phyloP scores from a whole-genome alignment of 441 rosid genomes.

The Daphne laureola region DNA sequence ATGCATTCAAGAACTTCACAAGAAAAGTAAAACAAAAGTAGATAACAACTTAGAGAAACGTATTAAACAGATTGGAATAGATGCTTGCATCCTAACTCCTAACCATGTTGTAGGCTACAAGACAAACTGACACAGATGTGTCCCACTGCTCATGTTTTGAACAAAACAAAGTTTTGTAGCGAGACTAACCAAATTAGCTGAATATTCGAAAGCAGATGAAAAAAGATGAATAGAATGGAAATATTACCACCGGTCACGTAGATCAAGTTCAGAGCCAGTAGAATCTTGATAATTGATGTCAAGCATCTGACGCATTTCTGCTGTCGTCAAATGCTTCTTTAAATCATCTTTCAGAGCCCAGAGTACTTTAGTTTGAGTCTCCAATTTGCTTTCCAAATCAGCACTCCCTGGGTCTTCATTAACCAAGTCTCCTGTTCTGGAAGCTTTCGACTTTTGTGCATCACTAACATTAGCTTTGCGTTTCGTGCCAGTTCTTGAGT shows the following conservation, averaged over 20 bases:
- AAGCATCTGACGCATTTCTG: conserved; percentile 80
- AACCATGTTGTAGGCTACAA: no score
- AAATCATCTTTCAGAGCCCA: conserved; percentile 90
- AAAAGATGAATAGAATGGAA: conserved; percentile 3
- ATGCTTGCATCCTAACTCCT: no score
- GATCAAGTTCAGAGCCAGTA: conserved; percentile 79
- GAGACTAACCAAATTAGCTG: background rate
- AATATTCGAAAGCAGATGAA: background rate
- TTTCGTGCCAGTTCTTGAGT: conserved; percentile 48
- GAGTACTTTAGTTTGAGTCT: conserved; percentile 71
- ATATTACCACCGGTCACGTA: conserved; percentile 78
- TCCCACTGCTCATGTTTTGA: no score
- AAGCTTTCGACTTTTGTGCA: conserved; percentile 47
- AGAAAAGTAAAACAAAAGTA: no score
- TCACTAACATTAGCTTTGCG: conserved; percentile 41
- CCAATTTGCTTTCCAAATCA: conserved; percentile 51
- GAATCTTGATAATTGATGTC: conserved; percentile 70
- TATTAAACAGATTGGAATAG: no score
- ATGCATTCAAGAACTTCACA: no score
- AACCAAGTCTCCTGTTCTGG: conserved; percentile 34
- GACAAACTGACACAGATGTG: no score
- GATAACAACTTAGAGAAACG: no score
- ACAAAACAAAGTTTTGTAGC: no score
- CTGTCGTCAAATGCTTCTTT: conserved; percentile 65
- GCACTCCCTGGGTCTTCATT: conserved; percentile 19